phyloP scores from a whole-genome alignment of 495 filamentous ascomycete species.

The Aspergillus affinis region DNA sequence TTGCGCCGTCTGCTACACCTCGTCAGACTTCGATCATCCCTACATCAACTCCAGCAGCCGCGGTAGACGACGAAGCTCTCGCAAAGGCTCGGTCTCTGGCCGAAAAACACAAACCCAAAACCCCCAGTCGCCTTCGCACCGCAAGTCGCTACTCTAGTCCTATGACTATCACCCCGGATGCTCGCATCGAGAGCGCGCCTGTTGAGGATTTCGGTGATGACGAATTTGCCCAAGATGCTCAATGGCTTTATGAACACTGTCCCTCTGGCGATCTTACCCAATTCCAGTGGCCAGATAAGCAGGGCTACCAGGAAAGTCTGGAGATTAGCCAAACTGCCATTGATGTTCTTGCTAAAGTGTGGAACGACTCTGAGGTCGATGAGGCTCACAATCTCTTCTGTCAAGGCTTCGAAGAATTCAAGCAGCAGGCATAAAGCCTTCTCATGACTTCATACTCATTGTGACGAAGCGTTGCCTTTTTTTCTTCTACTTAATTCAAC shows the following conservation, averaged over 20 bases:
- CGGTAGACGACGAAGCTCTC: constrained; percentile 26
- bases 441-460: background rate
- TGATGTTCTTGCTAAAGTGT: constrained; percentile 14
- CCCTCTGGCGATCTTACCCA: constrained; percentile 27
- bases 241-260: constrained; percentile 30
- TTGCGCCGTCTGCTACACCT: constrained; percentile 11
- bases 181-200: background rate
- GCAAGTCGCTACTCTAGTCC: constrained; percentile 38
- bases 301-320: constrained; percentile 17
- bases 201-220: constrained; percentile 27
- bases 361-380: constrained; percentile 20
- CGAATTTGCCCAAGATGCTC: constrained; percentile 26
- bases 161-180: constrained; percentile 21
- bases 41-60: constrained; percentile 22
- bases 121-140: constrained; percentile 46
- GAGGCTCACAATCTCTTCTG: constrained; percentile 13
- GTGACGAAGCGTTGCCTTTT: background rate
- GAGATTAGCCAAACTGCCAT: constrained; percentile 12
- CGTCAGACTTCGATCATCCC: constrained; percentile 15
- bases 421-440: constrained; percentile 2
- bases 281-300: constrained; percentile 22
- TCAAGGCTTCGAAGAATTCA: constrained; percentile 19
- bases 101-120: constrained; percentile 48
- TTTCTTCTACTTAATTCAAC: background rate
- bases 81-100: constrained; percentile 37